Evolutionary conservation across 352 stramenopile species (phyloP).

Genomic region (Globisporangium okanoganense): DNA sequence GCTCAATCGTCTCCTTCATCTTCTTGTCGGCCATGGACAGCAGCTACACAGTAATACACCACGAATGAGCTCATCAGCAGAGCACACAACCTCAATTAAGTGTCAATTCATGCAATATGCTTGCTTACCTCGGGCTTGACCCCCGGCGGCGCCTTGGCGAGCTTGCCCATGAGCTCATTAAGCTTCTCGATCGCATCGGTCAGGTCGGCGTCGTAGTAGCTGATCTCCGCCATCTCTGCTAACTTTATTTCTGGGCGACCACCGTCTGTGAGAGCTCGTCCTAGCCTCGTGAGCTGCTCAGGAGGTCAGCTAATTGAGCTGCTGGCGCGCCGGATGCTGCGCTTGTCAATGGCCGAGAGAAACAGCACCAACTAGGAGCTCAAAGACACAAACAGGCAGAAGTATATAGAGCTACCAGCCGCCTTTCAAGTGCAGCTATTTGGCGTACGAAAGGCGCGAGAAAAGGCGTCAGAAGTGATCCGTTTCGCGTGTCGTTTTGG

Average conservation of each 20-base stretch:
- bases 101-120: neutral
- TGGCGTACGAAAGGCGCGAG: neutral
- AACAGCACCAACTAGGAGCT: neutral
- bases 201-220: constrained; percentile 85
- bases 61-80: neutral
- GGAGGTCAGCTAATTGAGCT: neutral
- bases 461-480: constrained; percentile 1
- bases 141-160: constrained; percentile 67
- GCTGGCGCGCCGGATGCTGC: neutral
- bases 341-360: neutral
- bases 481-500: constrained; percentile 8
- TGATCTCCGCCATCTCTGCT: constrained; percentile 74
- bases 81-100: neutral
- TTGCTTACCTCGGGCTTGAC: constrained; percentile 65
- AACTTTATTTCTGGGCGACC: too few relatives aligned
- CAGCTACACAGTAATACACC: constrained; percentile 30
- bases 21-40: constrained; percentile 78
- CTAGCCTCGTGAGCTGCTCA: neutral
- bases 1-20: constrained; percentile 75
- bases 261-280: neutral
- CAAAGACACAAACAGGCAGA: neutral
- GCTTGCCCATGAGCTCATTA: constrained; percentile 83
- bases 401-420: neutral
- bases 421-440: neutral
- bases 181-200: constrained; percentile 80